Evolutionary conservation across 805 yeast genomes (phyloP).

Genomic region (Saturnispora sekii): DNA sequence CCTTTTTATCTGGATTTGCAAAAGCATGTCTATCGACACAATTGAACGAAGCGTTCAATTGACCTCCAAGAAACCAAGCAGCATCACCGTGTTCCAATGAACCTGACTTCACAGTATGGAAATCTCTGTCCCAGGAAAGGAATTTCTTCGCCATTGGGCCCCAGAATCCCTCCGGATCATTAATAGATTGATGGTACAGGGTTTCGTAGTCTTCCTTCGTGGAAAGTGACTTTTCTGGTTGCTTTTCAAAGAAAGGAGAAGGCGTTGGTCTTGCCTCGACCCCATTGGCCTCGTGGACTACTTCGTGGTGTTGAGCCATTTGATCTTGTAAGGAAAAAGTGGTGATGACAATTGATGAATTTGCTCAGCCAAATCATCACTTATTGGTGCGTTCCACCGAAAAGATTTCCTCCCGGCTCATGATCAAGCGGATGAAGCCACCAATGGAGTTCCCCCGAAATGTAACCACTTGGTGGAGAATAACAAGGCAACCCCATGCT

Average conservation of each 20-base stretch:
- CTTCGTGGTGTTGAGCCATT: slow-evolving; percentile 28
- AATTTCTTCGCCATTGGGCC: slow-evolving; percentile 65
- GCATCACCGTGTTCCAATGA: slow-evolving; percentile 65
- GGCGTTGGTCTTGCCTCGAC: slow-evolving; percentile 43
- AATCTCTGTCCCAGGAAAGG: slow-evolving; percentile 74
- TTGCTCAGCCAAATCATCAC: neutral
- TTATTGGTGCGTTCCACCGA: too few species aligned
- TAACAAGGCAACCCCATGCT: too few species aligned
- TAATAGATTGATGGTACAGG: slow-evolving; percentile 65
- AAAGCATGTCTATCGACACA: slow-evolving; percentile 95
- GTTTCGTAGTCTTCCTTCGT: slow-evolving; percentile 58
- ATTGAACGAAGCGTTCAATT: slow-evolving; percentile 86
- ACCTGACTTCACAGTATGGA: slow-evolving; percentile 54
- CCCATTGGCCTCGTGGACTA: slow-evolving; percentile 55
- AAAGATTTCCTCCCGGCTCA: too few species aligned
- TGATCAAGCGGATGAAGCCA: too few species aligned
- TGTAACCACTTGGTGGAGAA: too few species aligned
- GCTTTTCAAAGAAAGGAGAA: slow-evolving; percentile 42
- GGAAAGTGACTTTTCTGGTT: slow-evolving; percentile 50
- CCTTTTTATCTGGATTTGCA: slow-evolving; percentile 73
- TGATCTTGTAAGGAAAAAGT: neutral
- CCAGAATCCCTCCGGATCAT: slow-evolving; percentile 72
- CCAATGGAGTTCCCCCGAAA: too few species aligned
- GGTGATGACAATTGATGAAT: neutral
- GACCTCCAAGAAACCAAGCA: slow-evolving; percentile 93